These are phyloP conservation scores for Eucalyptus tenuipes DNA, from an alignment of 345 rosid genomes.

Conservation along the genomic window DNA sequence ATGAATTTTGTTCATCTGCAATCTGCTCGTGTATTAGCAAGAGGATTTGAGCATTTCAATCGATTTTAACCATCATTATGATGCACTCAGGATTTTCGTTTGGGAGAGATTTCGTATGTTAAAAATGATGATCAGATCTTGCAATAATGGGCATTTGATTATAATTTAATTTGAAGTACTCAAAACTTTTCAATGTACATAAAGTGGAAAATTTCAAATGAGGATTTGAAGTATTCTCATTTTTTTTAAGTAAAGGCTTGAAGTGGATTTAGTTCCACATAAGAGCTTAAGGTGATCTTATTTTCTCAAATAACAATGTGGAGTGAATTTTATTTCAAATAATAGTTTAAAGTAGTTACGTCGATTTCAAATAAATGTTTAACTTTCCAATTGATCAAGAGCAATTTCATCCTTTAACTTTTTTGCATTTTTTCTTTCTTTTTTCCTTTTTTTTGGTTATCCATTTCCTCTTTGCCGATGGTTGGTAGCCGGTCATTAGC, in stretches of 20 bases:
- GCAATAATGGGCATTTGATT: background rate
- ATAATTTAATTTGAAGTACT: background rate
- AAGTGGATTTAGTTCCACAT: accelerated
- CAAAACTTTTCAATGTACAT: background rate
- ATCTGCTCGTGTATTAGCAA: background rate
- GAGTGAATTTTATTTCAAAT: accelerated
- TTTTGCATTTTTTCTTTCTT: accelerated
- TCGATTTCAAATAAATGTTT: accelerated
- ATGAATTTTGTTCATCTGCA: background rate
- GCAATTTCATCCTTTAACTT: accelerated
- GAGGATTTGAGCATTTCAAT: background rate
- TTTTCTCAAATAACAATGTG: accelerated
- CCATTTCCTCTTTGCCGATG: accelerated
- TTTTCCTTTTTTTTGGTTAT: accelerated
- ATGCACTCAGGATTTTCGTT: background rate
- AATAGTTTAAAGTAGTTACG: accelerated
- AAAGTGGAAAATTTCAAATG: accelerated
- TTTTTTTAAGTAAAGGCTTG: no score
- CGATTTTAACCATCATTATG: background rate
- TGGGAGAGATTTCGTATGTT: accelerated
- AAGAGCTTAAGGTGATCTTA: accelerated
- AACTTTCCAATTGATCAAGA: accelerated
- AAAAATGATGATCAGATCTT: accelerated
- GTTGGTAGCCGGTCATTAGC: no score
- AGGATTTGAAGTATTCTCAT: accelerated